These are phyloP conservation scores for Myriosclerotinia duriaeana DNA, from an alignment of 2,329 filamentous ascomycete genomes.

Conservation along the genomic window DNA sequence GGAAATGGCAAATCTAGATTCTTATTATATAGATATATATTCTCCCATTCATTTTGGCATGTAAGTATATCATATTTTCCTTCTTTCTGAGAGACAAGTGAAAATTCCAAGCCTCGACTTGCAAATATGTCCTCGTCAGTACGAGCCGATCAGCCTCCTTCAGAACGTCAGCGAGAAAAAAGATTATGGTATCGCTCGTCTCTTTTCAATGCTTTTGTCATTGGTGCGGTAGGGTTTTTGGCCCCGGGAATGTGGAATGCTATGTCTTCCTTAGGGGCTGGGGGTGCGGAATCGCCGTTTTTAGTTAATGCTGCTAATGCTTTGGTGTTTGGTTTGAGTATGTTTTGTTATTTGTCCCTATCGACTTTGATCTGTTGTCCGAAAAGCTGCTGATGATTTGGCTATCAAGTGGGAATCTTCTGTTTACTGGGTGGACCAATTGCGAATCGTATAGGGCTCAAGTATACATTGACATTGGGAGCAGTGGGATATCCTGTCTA, in stretches of 20 bases:
- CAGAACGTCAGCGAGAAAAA: not conserved
- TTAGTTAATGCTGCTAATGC: conserved; percentile 49
- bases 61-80: not conserved
- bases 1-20: not conserved
- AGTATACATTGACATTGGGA: conserved; percentile 37
- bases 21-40: not conserved
- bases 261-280: conserved; percentile 46
- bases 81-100: not conserved
- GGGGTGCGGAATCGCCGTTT: conserved; percentile 49
- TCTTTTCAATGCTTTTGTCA: conserved; percentile 45
- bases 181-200: conserved; percentile 28
- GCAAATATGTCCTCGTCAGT: not conserved
- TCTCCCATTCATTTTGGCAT: not conserved
- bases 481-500: conserved; percentile 45
- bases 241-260: conserved; percentile 46
- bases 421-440: conserved; percentile 6
- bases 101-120: not conserved
- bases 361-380: conserved; percentile 34
- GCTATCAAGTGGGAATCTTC: conserved; percentile 40
- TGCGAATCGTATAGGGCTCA: conserved; percentile 13
- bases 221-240: conserved; percentile 44
- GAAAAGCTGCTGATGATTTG: conserved; percentile 38
- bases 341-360: conserved; percentile 43
- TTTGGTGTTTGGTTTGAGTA: conserved; percentile 45
- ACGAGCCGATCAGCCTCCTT: not conserved